These are phyloP conservation scores for Yamadazyma spencermartinsiae DNA, from an alignment of 1,139 yeast genomes.

Conservation along the genomic window DNA sequence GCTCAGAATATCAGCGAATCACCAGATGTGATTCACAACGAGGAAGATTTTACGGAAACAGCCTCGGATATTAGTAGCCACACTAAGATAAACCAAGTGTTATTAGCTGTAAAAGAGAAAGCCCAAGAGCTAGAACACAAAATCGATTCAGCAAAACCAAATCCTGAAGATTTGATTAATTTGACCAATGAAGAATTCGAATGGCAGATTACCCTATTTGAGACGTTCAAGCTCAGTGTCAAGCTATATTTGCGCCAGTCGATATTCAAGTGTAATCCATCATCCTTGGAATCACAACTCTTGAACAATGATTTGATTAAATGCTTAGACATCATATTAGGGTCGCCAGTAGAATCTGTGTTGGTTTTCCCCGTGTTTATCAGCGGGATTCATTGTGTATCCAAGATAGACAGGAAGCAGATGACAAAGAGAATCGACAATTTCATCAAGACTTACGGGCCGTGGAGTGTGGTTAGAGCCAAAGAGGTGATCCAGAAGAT, in stretches of 20 bases:
- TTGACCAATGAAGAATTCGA: constrained; percentile 58
- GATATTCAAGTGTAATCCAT: constrained; percentile 59
- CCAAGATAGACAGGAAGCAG: constrained; percentile 45
- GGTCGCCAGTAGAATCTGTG: constrained; percentile 68
- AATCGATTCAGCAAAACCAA: constrained; percentile 57
- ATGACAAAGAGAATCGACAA: constrained; percentile 57
- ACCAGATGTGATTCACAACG: constrained; percentile 10
- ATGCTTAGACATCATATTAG: constrained; percentile 62
- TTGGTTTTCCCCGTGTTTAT: constrained; percentile 76
- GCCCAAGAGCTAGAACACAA: constrained; percentile 50
- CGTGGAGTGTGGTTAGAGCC: constrained; percentile 66
- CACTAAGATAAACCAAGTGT: constrained; percentile 22
- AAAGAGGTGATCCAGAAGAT: constrained; percentile 57
- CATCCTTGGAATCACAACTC: constrained; percentile 64
- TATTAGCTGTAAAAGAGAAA: constrained; percentile 28
- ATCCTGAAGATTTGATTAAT: constrained; percentile 45
- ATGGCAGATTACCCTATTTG: constrained; percentile 69
- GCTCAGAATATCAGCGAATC: constrained; percentile 13
- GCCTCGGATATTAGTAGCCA: constrained; percentile 27
- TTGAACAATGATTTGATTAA: constrained; percentile 55
- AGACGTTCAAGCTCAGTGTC: constrained; percentile 69
- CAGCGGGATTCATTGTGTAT: constrained; percentile 69
- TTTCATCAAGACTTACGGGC: constrained; percentile 61
- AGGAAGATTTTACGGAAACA: not conserved
- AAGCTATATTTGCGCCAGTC: constrained; percentile 67